phyloP scores from a whole-genome alignment of 176 grass and related monocot species.

The Oryza longistaminata region DNA sequence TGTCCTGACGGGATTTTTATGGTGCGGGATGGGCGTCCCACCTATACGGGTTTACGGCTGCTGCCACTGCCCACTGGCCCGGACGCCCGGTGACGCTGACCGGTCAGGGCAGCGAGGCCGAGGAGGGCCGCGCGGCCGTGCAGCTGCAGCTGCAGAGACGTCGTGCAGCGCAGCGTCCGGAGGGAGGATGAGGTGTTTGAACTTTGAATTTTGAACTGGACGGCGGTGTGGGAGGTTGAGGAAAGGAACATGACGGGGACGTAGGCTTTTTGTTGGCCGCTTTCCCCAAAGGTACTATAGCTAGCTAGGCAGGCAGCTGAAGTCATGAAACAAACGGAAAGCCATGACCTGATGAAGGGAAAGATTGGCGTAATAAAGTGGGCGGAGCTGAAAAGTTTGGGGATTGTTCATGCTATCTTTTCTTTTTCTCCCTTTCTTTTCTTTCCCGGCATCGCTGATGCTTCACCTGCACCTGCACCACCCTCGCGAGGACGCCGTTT shows the following conservation, averaged over 20 bases:
- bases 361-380: conserved; percentile 9
- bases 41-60: background rate
- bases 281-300: background rate
- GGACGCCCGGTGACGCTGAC: background rate
- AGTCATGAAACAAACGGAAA: conserved; percentile 11
- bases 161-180: background rate
- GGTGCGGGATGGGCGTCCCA: background rate
- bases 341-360: conserved; percentile 29
- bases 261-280: conserved; percentile 33
- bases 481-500: background rate
- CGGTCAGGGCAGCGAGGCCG: background rate
- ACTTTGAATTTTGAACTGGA: conserved; percentile 47
- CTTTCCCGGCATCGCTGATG: background rate
- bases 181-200: conserved; percentile 22
- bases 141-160: conserved; percentile 15
- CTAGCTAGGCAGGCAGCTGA: background rate
- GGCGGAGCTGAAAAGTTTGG: background rate
- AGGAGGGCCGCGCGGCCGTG: conserved; percentile 14
- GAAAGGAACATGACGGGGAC: background rate
- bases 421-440: background rate
- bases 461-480: background rate
- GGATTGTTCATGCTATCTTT: conserved; percentile 1
- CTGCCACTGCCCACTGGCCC: background rate
- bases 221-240: background rate
- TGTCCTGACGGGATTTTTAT: conserved; percentile 34